These are phyloP conservation scores for Coniochaeta prunicola DNA, from an alignment of 2,329 filamentous ascomycete genomes.

Conservation along the genomic window DNA sequence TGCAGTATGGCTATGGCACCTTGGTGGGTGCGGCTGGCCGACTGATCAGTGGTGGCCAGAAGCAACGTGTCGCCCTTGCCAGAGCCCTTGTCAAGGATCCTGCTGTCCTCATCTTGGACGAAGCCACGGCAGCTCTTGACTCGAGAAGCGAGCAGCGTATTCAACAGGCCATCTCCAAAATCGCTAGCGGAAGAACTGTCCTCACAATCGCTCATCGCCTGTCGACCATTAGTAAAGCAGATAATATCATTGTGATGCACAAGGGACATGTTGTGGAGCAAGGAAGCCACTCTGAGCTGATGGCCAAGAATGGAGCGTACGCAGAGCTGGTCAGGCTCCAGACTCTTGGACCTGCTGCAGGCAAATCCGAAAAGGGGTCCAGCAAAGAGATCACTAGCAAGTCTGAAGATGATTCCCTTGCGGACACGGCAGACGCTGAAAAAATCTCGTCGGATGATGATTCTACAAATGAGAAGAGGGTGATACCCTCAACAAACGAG, in stretches of 20 bases:
- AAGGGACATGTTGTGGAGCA: constrained; percentile 48
- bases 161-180: constrained; percentile 36
- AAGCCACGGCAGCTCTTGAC: constrained; percentile 55
- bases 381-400: constrained; percentile 3
- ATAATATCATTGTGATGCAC: constrained; percentile 53
- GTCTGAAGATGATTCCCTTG: background rate
- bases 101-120: constrained; percentile 51
- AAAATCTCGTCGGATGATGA: background rate
- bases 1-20: constrained; percentile 47
- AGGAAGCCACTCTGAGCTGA: constrained; percentile 37
- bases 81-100: constrained; percentile 50
- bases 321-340: constrained; percentile 16
- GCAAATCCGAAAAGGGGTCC: constrained; percentile 5
- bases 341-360: constrained; percentile 8
- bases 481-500: background rate
- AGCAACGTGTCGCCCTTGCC: constrained; percentile 53
- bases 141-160: constrained; percentile 50
- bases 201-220: constrained; percentile 54
- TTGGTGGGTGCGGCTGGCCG: constrained; percentile 45
- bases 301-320: constrained; percentile 11
- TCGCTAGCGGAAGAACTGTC: constrained; percentile 44
- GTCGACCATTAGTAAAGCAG: constrained; percentile 46
- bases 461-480: background rate
- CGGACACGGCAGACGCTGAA: background rate
- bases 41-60: constrained; percentile 52